Evolutionary conservation across 352 stramenopile species (phyloP).

Genomic region (Globisporangium nagaii): DNA sequence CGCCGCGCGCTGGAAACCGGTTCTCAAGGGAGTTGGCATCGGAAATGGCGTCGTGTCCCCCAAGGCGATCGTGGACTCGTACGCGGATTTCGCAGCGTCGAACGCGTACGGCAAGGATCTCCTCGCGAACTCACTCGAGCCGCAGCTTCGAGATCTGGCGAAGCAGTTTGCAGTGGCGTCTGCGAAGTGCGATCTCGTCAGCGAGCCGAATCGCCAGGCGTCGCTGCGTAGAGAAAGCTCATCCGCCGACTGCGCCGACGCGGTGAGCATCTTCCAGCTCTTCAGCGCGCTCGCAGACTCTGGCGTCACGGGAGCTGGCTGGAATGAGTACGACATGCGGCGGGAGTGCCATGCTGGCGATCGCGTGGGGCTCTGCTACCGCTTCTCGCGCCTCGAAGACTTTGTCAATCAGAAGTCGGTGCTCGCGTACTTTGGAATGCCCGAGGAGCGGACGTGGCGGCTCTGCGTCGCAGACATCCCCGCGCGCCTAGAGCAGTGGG

Average conservation of each 20-base stretch:
- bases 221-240: not conserved
- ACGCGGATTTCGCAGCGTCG: conserved; percentile 36
- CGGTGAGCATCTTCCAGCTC: conserved; percentile 7
- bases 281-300: conserved; percentile 14
- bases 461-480: conserved; percentile 34
- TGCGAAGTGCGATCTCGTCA: conserved; percentile 7
- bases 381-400: conserved; percentile 46
- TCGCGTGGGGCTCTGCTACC: conserved; percentile 50
- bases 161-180: conserved; percentile 17
- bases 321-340: conserved; percentile 72
- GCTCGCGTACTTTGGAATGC: conserved; percentile 42
- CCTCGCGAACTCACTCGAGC: conserved; percentile 15
- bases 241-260: conserved; percentile 17
- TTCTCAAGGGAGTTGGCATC: conserved; percentile 82
- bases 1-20: conserved; percentile 15
- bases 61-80: conserved; percentile 36
- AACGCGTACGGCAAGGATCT: conserved; percentile 44
- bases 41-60: conserved; percentile 74
- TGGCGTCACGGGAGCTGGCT: conserved; percentile 15
- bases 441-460: conserved; percentile 27
- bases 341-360: conserved; percentile 46
- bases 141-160: conserved; percentile 3
- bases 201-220: too few relatives aligned
- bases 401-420: conserved; percentile 45
- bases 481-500: conserved; percentile 15